These are phyloP conservation scores for Dalbergia cultrata DNA, from an alignment of 306 rosid genomes.

Conservation along the genomic window DNA sequence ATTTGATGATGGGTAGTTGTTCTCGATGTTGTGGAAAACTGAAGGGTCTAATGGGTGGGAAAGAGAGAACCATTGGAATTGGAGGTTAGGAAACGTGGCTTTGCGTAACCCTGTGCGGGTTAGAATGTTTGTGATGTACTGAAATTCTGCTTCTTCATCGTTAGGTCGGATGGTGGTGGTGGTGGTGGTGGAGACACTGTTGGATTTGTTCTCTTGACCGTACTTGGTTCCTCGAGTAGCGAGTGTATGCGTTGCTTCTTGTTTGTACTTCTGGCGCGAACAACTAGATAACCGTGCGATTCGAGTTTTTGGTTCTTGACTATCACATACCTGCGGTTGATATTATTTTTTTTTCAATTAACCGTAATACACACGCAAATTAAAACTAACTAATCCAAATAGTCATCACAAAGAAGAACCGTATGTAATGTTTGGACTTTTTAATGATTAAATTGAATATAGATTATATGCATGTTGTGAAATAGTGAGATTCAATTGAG, in stretches of 20 bases:
- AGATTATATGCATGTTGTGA: neutral
- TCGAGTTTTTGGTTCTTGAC: slow-evolving; percentile 54
- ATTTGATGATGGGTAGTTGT: slow-evolving; percentile 29
- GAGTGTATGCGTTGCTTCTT: slow-evolving; percentile 53
- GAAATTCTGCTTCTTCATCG: slow-evolving; percentile 53
- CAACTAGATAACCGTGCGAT: slow-evolving; percentile 68
- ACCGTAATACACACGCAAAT: slow-evolving; percentile 9
- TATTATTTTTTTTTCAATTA: slow-evolving; percentile 25
- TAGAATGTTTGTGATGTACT: slow-evolving; percentile 62
- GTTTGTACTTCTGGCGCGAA: slow-evolving; percentile 64
- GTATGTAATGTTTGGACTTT: neutral
- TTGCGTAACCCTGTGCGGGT: slow-evolving; percentile 59
- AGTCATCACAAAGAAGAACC: slow-evolving; percentile 6
- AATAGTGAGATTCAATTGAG: neutral
- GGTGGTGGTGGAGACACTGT: slow-evolving; percentile 35
- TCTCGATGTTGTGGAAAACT: slow-evolving; percentile 65
- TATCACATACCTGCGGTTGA: slow-evolving; percentile 44
- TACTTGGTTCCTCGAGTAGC: slow-evolving; percentile 39
- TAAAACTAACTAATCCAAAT: neutral
- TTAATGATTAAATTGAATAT: neutral
- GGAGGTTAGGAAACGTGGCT: slow-evolving; percentile 8
- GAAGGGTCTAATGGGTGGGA: slow-evolving; percentile 74
- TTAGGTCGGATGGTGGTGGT: slow-evolving; percentile 39
- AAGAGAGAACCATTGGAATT: slow-evolving; percentile 64
- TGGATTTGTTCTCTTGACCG: slow-evolving; percentile 45